Base-by-base conservation (phyloP, 495 filamentous ascomycete species). In the Melanomma pulvis-pyrius region DNA sequence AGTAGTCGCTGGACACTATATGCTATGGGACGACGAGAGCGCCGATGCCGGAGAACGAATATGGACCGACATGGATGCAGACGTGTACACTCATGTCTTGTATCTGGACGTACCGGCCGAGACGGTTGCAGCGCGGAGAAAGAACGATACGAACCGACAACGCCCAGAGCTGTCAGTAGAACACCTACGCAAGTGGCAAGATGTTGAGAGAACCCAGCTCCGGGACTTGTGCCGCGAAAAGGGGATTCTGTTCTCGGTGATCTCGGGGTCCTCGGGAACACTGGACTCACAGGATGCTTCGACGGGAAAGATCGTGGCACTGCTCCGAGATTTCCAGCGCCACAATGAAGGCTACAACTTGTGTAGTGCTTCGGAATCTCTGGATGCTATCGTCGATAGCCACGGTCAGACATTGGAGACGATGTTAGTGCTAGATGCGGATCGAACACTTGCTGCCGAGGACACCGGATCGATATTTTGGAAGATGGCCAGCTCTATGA, bases 1-100 rank as follows among this genome's bases (percentile, higher is more conserved):
- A 13, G 60, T 90, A 13, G 84, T 90, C 2, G 76, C 84, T 26
- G 85, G 86, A 21, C 86, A 89, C 68, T 82, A 79, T 72, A 86
- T 85, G 78, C 83, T 88, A 69, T 89, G 84, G 85, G 17, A 71
- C 3, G 76, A 75, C 5, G 72, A 34, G 12, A 12, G 30, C 5
- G 30, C 79, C 29, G 71, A 30, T 8, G 74, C 69, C 61, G 30
- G 63, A 24, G 79, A 85, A 2, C 76, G 69, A 58, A 79, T 86
- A 2, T 77, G 69, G 50, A 87, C 84, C 11, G 29, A 75, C 32
- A 71, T 64, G 24, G 87, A 89, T 71, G 49, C 82, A 21, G 46
- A 81, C 0, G 74, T 69, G 0, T 89, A 79, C 69, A 86, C 85
- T 0, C 86, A 90, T 67, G 84, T 90, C 21, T 47, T 90, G 6